Conservation (phyloP, 2,329 filamentous ascomycete genomes). For the Microsporum audouinii region DNA sequence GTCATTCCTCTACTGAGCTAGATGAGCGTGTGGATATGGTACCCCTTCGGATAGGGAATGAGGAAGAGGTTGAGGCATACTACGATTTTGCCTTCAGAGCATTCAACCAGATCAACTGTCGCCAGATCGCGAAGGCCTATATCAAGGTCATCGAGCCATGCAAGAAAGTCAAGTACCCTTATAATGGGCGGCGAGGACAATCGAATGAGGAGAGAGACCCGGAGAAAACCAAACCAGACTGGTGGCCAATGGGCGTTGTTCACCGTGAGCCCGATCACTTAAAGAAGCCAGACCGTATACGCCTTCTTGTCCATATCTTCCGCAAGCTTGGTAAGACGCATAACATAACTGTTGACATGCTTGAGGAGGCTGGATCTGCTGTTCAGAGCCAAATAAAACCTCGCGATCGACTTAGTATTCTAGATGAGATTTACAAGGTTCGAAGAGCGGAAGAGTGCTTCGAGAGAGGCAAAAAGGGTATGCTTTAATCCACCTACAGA, state of each 20-base stretch:
- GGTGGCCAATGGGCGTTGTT: constrained; percentile 20
- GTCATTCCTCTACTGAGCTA: no score
- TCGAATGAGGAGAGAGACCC: constrained; percentile 31
- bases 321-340: constrained; percentile 24
- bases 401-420: constrained; percentile 25
- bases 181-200: constrained; percentile 36
- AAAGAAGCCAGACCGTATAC: constrained; percentile 33
- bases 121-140: constrained; percentile 34
- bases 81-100: constrained; percentile 32
- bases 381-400: constrained; percentile 26
- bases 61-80: constrained; percentile 33
- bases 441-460: constrained; percentile 29
- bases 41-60: constrained; percentile 29
- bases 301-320: constrained; percentile 32
- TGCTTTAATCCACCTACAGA: constrained; percentile 9
- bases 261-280: constrained; percentile 42
- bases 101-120: constrained; percentile 37
- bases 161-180: constrained; percentile 39
- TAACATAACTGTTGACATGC: constrained; percentile 28
- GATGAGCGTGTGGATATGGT: constrained; percentile 6
- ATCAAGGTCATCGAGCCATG: constrained; percentile 38
- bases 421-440: constrained; percentile 28
- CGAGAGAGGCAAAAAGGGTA: constrained; percentile 33
- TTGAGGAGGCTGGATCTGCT: constrained; percentile 32
- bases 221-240: constrained; percentile 32